Evolutionary conservation across 768 basidiomycete species (phyloP), one percentile per base, ranked within the genome.

Genomic region (Collybia sordida): DNA sequence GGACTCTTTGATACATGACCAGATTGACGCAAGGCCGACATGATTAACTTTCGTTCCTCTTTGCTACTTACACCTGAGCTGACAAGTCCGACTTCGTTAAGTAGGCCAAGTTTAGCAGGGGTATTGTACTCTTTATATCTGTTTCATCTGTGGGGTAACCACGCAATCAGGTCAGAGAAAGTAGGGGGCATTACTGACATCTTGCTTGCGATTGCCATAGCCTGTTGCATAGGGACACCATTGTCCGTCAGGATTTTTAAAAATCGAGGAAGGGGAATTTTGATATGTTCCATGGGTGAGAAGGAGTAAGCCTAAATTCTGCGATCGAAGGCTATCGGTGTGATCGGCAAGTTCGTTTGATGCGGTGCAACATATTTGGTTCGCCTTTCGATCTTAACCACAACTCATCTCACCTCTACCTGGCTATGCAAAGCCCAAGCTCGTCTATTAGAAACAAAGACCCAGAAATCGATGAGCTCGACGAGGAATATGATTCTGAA

Each of bases 91-190:
- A 70, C 53, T 44, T 90, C 81, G 23, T 78, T 82, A 27, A 94
- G 69, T 46, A 73, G 72, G 1, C 69, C 64, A 7, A 93, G 77
- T 55, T 76, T 72, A 15, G 74, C 64, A 4, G 81, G 76, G 0
- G 89, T 86, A 57, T 83, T 85, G 60, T 76, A 78, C 19, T 81
- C 73, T 60, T 87, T 90, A 67, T 88, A 92, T 54, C 90, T 92
- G 64, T 3, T 42, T 43, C 25, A 54, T 45, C 39, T 35, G 35
- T 35, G 39, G 44, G 50, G 39, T 25, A 40, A 48, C 15, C 24
- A 35, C 35, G 22, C n/a, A n/a, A 42, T 9, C 22, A 19, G 8
- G 1, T 45, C 18, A n/a, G 15, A 39, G 8, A 11, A 27, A 14
- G 18, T 25, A 47, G 27, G 36, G 27, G 36, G 8, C 17, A 0